These are phyloP conservation scores for Penicillium taxi DNA, from an alignment of 495 filamentous ascomycete genomes.

Conservation along the genomic window DNA sequence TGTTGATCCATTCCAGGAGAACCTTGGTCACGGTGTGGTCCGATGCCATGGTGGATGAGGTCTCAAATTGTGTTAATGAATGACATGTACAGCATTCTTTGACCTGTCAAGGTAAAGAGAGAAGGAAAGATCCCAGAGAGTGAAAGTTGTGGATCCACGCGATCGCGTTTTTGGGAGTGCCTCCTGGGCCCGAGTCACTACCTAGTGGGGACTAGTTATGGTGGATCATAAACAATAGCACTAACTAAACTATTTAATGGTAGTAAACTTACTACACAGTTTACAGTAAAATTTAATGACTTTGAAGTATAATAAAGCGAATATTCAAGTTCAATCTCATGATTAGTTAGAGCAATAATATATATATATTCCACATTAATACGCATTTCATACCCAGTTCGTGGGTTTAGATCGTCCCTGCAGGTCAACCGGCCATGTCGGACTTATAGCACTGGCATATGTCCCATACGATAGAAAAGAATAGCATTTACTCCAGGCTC, in stretches of 20 bases:
- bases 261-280: too few relatives aligned
- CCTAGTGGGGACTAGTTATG: constrained; percentile 12
- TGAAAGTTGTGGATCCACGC: constrained; percentile 17
- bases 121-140: constrained; percentile 4
- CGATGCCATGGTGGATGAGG: constrained; percentile 30
- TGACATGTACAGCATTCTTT: constrained; percentile 9
- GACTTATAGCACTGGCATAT: too few relatives aligned
- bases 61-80: constrained; percentile 6
- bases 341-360: too few relatives aligned
- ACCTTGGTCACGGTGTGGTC: constrained; percentile 42
- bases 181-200: constrained; percentile 7
- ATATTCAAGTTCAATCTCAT: too few relatives aligned
- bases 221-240: too few relatives aligned
- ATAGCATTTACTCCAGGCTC: not conserved
- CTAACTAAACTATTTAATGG: too few relatives aligned
- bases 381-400: too few relatives aligned
- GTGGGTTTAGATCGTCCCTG: too few relatives aligned
- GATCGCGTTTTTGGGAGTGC: constrained; percentile 13
- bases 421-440: too few relatives aligned
- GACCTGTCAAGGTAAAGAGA: not conserved
- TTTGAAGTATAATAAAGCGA: too few relatives aligned
- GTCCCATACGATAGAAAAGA: not conserved
- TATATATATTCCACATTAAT: too few relatives aligned
- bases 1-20: constrained; percentile 53
- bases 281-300: too few relatives aligned